These are phyloP conservation scores for Pseudohalonectria lignicola DNA, from an alignment of 2,329 filamentous ascomycete genomes.

Conservation along the genomic window DNA sequence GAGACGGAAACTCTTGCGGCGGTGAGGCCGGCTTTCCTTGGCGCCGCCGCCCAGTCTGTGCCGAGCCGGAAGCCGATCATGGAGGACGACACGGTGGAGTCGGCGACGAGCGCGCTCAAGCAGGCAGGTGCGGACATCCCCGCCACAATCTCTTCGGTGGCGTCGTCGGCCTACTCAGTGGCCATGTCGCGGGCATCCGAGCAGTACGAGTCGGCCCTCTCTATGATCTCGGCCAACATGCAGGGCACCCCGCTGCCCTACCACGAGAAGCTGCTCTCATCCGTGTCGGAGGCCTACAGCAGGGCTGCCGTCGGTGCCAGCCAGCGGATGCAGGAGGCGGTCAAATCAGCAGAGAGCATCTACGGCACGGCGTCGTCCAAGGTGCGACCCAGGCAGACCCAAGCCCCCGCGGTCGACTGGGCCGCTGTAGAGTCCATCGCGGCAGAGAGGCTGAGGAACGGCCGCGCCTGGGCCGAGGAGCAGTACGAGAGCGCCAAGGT, in stretches of 20 bases:
- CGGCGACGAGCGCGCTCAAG: conserved; percentile 23
- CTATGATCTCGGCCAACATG: conserved; percentile 54
- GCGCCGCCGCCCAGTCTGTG: conserved; percentile 38
- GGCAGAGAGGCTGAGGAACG: conserved; percentile 57
- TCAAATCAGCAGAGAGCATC: conserved; percentile 37
- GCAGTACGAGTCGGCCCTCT: conserved; percentile 57
- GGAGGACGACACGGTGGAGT: conserved; percentile 32
- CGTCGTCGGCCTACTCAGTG: conserved; percentile 43
- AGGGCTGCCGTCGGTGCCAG: conserved; percentile 52
- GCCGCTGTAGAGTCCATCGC: conserved; percentile 51
- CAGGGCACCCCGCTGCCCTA: conserved; percentile 58
- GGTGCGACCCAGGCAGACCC: conserved; percentile 17
- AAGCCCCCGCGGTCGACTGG: conserved; percentile 33
- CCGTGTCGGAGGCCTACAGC: conserved; percentile 58
- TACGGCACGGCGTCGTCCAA: conserved; percentile 34
- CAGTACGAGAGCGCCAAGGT: conserved; percentile 61
- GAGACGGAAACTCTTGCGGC: conserved; percentile 13
- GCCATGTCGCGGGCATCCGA: conserved; percentile 56
- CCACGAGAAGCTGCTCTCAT: conserved; percentile 58
- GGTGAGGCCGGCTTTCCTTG: conserved; percentile 36
- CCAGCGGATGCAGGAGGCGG: conserved; percentile 41
- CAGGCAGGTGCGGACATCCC: conserved; percentile 18
- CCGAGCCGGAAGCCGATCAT: conserved; percentile 36
- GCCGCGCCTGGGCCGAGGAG: conserved; percentile 57
- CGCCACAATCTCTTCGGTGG: conserved; percentile 11